phyloP scores from a whole-genome alignment of 768 basidiomycete genomes.

The Cubamyces sp. region DNA sequence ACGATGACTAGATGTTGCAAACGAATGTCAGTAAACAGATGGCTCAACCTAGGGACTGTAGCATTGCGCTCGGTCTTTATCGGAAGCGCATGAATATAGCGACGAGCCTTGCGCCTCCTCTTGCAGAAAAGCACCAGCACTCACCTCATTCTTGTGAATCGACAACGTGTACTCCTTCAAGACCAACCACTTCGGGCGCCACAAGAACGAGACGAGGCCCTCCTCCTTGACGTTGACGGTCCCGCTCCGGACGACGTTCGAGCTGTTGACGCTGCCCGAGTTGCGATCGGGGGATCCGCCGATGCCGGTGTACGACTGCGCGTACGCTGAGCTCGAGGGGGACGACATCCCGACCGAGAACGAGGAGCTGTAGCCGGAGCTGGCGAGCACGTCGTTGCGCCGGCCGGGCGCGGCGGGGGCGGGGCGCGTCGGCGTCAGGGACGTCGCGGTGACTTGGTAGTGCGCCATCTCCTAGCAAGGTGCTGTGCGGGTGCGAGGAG shows the following conservation, averaged over 20 bases:
- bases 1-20: constrained; percentile 45
- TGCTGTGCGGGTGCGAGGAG: neutral
- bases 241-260: constrained; percentile 68
- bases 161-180: constrained; percentile 78
- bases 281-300: constrained; percentile 75
- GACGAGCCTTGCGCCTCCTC: neutral
- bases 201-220: constrained; percentile 88
- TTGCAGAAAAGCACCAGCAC: constrained; percentile 31
- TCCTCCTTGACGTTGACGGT: constrained; percentile 91
- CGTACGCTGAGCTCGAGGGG: constrained; percentile 63
- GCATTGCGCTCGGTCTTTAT: neutral
- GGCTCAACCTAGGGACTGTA: too few relatives aligned
- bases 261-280: constrained; percentile 38
- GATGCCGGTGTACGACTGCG: constrained; percentile 75
- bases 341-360: constrained; percentile 53
- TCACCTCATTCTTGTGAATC: constrained; percentile 91
- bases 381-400: constrained; percentile 51
- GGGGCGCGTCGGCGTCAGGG: constrained; percentile 77
- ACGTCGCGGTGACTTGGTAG: constrained; percentile 54
- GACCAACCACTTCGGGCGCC: constrained; percentile 89
- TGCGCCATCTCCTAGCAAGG: constrained; percentile 44
- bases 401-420: constrained; percentile 72
- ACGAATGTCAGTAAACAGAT: neutral
- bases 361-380: constrained; percentile 61
- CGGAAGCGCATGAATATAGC: neutral